A percentile compares a stretch with the other conserved stretches of the same genome.
These are phyloP conservation scores for Saccharum officinarum DNA, from an alignment of 176 grass and related monocot genomes.

Conservation along the genomic window DNA sequence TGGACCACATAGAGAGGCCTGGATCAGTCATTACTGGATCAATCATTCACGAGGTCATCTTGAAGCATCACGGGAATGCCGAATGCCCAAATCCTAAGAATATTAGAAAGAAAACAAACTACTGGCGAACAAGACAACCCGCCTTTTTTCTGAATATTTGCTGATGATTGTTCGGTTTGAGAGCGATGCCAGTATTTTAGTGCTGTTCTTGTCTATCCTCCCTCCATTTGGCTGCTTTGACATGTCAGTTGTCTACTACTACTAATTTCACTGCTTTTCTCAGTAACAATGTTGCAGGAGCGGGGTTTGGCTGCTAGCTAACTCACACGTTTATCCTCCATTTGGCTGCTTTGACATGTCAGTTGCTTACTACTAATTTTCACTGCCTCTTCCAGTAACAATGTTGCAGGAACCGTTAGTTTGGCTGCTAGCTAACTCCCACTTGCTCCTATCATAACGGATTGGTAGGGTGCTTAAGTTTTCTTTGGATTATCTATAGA, in stretches of 20 bases:
- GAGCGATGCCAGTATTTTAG: constrained; percentile 14
- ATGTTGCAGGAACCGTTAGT: neutral
- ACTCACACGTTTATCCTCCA: neutral
- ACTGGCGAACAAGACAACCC: constrained; percentile 3
- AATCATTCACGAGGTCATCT: constrained; percentile 32
- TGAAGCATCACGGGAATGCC: constrained; percentile 27
- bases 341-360: neutral
- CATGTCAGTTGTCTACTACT: neutral
- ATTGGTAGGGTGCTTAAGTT: neutral
- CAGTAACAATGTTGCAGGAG: neutral
- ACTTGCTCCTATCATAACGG: constrained; percentile 13
- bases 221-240: neutral
- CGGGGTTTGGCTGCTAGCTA: neutral
- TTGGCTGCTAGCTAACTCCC: neutral
- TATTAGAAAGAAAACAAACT: constrained; percentile 18
- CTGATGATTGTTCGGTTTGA: constrained; percentile 9
- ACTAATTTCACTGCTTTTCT: neutral
- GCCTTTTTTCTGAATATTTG: constrained; percentile 7
- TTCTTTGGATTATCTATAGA: constrained; percentile 14
- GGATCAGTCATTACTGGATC: constrained; percentile 26
- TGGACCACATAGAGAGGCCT: neutral
- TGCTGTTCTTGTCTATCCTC: neutral
- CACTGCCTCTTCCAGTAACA: neutral
- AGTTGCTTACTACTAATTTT: neutral
- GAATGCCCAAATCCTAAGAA: neutral